Evolutionary conservation across 2,329 filamentous ascomycete genomes (phyloP).

Genomic region (Hypoxylon sp.): DNA sequence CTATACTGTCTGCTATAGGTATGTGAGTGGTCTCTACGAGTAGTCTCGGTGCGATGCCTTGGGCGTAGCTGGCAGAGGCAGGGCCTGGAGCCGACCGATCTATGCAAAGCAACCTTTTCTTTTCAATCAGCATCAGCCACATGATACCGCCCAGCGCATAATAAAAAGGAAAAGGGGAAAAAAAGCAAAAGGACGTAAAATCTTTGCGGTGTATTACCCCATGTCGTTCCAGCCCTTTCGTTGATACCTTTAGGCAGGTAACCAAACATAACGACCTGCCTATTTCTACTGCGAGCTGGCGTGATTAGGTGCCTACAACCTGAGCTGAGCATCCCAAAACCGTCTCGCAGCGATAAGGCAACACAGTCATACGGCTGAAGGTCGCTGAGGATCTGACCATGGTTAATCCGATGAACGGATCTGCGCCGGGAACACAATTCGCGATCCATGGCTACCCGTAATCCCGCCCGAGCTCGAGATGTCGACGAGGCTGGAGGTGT

Average conservation of each 20-base stretch:
- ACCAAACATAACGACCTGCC: slow-evolving; percentile 11
- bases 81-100: slow-evolving; percentile 23
- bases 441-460: slow-evolving; percentile 29
- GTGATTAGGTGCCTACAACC: not conserved
- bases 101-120: slow-evolving; percentile 16
- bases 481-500: slow-evolving; percentile 26
- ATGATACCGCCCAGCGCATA: slow-evolving; percentile 18
- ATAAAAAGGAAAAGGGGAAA: slow-evolving; percentile 33
- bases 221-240: not conserved
- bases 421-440: slow-evolving; percentile 27
- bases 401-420: slow-evolving; percentile 21
- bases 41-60: not conserved
- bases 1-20: not conserved
- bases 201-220: slow-evolving; percentile 23
- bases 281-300: not conserved
- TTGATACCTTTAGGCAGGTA: slow-evolving; percentile 12
- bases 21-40: too few relatives aligned
- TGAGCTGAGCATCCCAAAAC: slow-evolving; percentile 17
- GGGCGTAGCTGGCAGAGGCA: slow-evolving; percentile 9
- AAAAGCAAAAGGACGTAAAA: too few relatives aligned
- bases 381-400: slow-evolving; percentile 15
- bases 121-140: slow-evolving; percentile 38
- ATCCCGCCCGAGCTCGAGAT: slow-evolving; percentile 27
- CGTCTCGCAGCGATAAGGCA: not conserved
- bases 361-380: slow-evolving; percentile 12